phyloP scores from a whole-genome alignment of 1,284 basidiomycete genomes.

The Chalciporus piperatoides region DNA sequence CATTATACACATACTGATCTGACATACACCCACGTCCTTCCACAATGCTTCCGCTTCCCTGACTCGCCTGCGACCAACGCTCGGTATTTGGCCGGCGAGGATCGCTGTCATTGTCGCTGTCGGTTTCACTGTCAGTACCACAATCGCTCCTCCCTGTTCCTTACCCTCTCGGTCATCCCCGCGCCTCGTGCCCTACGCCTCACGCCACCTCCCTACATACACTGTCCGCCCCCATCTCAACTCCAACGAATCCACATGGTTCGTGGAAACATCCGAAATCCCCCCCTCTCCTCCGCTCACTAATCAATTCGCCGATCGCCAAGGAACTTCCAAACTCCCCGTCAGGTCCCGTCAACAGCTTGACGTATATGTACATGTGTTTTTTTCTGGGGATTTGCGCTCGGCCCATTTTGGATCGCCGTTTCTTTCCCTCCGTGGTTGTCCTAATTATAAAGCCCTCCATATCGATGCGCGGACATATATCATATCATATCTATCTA shows the following conservation, averaged over 20 bases:
- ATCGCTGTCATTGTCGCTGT: no score
- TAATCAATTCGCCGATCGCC: not conserved
- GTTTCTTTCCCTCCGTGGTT: not conserved
- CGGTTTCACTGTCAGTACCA: not conserved
- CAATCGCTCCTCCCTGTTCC: not conserved
- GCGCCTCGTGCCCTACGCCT: not conserved
- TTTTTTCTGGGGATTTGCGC: slow-evolving; percentile 22
- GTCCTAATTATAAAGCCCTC: not conserved
- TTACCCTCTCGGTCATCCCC: not conserved
- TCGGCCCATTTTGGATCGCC: slow-evolving; percentile 20
- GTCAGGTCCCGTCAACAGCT: not conserved
- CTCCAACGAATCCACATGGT: not conserved
- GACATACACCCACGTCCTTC: not conserved
- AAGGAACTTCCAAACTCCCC: not conserved
- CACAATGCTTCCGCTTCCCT: not conserved
- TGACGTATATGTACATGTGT: not conserved
- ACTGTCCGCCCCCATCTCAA: no score
- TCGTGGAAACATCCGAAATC: not conserved
- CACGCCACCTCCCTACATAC: not conserved
- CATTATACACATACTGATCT: not conserved
- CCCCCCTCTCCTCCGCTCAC: not conserved
- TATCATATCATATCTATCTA: slow-evolving; percentile 10
- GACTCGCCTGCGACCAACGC: slow-evolving; percentile 5
- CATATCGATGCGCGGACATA: slow-evolving; percentile 1
- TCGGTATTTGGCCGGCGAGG: slow-evolving; percentile 3